A percentile compares a stretch with the other conserved stretches of the same genome.
Evolutionary conservation across 129 eudicot species (phyloP).

Genomic region (Deinandra increscens): DNA sequence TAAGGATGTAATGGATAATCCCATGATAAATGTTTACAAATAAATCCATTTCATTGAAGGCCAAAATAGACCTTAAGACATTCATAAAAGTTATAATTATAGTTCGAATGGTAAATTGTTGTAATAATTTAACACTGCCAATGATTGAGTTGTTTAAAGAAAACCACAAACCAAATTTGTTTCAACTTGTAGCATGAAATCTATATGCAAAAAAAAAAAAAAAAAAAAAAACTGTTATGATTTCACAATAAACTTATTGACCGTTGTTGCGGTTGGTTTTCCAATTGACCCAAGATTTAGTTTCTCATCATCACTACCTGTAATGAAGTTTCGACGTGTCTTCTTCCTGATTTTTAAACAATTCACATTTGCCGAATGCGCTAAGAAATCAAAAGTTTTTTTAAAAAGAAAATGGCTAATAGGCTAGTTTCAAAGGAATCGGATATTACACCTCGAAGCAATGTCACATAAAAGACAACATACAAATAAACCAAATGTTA

Average conservation of each 20-base stretch:
- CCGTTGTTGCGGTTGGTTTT: conserved; percentile 69
- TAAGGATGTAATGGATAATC: too few relatives aligned
- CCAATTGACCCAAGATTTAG: conserved; percentile 94
- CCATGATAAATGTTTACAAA: too few relatives aligned
- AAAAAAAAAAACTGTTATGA: neutral
- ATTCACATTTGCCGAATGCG: conserved; percentile 86
- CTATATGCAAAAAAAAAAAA: conserved; percentile 10
- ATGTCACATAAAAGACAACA: too few relatives aligned
- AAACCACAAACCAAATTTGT: neutral
- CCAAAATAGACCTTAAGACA: conserved; percentile 8
- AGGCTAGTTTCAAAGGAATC: too few relatives aligned
- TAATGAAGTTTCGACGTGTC: conserved; percentile 60
- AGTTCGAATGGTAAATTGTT: conserved; percentile 5
- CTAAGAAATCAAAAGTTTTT: too few relatives aligned
- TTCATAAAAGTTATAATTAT: conserved; percentile 12
- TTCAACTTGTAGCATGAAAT: conserved; percentile 10
- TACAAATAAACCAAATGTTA: too few relatives aligned
- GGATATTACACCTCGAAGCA: too few relatives aligned
- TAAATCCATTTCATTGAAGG: conserved; percentile 6
- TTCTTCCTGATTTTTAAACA: conserved; percentile 82
- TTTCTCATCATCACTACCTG: conserved; percentile 91
- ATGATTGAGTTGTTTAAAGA: neutral
- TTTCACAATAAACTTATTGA: conserved; percentile 31
- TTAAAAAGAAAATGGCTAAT: too few relatives aligned
- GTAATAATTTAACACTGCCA: conserved; percentile 3